A percentile compares a stretch with the other conserved stretches of the same genome.
Evolutionary conservation across 1,284 basidiomycete species (phyloP).

Genomic region (Puccinia triticina): DNA sequence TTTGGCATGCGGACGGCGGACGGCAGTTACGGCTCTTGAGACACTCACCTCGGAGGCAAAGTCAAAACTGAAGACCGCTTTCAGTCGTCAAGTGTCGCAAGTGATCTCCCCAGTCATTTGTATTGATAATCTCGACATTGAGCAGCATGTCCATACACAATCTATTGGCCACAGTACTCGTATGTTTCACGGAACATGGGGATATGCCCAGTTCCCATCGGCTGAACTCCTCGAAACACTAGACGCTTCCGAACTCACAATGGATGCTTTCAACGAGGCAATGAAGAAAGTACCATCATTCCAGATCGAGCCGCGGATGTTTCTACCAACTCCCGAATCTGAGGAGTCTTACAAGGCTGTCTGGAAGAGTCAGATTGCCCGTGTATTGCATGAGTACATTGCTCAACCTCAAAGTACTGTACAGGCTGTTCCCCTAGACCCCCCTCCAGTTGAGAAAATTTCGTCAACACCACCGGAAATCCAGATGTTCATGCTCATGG

Average conservation of each 20-base stretch:
- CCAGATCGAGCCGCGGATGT: not conserved
- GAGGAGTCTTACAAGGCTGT: not conserved
- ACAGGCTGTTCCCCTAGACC: no score
- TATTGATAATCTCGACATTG: slow-evolving; percentile 28
- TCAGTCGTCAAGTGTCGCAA: not conserved
- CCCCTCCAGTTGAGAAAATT: no score
- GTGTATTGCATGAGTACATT: no score
- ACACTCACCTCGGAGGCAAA: not conserved
- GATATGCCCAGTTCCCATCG: slow-evolving; percentile 9
- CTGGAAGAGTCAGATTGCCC: no score
- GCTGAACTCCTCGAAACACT: not conserved
- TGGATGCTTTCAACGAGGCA: not conserved
- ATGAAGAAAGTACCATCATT: not conserved
- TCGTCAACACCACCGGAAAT: not conserved
- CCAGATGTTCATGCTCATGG: slow-evolving; percentile 28
- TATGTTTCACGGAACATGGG: slow-evolving; percentile 17
- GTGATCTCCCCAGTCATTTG: not conserved
- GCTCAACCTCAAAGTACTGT: no score
- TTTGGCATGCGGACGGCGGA: not conserved
- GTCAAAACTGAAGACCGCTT: not conserved
- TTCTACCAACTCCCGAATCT: not conserved
- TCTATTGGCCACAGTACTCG: not conserved
- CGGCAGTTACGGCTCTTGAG: not conserved
- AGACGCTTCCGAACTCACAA: not conserved
- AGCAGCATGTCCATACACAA: not conserved